Conservation (phyloP, 1,139 yeast genomes). For the Blastobotrys apis region DNA sequence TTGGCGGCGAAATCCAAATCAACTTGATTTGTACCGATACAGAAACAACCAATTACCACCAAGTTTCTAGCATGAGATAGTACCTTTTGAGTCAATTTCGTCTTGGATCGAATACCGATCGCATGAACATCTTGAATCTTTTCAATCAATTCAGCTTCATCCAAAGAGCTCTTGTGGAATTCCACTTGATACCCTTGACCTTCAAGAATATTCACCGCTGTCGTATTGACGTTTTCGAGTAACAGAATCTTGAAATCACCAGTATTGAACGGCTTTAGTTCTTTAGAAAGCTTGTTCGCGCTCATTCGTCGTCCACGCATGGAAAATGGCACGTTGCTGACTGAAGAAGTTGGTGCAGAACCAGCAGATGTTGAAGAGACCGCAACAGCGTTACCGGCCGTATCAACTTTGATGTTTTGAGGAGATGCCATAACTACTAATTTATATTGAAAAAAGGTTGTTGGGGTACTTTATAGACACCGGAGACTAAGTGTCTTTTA, state of each 20-base stretch:
- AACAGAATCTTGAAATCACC: constrained; percentile 89
- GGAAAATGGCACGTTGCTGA: constrained; percentile 15
- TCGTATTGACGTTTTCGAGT: constrained; percentile 86
- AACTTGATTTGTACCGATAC: constrained; percentile 98
- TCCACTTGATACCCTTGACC: constrained; percentile 97
- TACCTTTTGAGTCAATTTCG: constrained; percentile 75
- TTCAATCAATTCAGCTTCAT: constrained; percentile 91
- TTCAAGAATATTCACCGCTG: constrained; percentile 81
- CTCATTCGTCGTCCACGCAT: constrained; percentile 36
- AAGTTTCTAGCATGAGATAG: constrained; percentile 83
- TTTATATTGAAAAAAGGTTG: too few relatives aligned
- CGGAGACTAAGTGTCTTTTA: neutral
- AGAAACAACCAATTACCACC: constrained; percentile 93
- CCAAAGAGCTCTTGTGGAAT: constrained; percentile 81
- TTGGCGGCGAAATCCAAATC: constrained; percentile 89
- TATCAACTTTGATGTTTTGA: neutral
- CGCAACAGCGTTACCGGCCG: constrained; percentile 37
- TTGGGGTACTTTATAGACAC: too few relatives aligned
- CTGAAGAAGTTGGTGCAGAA: constrained; percentile 35
- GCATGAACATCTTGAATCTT: constrained; percentile 93
- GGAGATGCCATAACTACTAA: neutral
- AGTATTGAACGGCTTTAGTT: constrained; percentile 81
- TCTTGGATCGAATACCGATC: constrained; percentile 96
- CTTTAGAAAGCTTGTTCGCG: constrained; percentile 43
- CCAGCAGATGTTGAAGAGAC: constrained; percentile 63